These are phyloP conservation scores for Vitis hybrid DNA, from an alignment of 177 flowering plant genomes.

Conservation along the genomic window DNA sequence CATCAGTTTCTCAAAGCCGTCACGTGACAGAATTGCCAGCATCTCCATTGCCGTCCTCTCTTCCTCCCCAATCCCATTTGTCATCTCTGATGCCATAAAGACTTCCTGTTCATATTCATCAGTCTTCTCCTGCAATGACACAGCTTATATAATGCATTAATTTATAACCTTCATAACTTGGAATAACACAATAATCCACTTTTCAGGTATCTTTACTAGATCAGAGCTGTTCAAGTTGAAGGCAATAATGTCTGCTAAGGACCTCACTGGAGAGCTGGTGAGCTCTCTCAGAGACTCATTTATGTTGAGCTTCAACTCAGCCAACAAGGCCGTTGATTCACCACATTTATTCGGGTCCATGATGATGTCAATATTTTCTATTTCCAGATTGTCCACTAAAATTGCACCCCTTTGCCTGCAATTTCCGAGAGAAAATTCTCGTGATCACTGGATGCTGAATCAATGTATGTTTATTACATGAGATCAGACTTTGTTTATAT, in stretches of 20 bases:
- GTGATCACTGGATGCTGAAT: no score
- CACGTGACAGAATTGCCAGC: slow-evolving; percentile 30
- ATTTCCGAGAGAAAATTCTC: no score
- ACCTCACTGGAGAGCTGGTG: slow-evolving; percentile 48
- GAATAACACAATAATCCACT: not conserved
- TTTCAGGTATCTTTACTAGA: not conserved
- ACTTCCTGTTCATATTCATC: slow-evolving; percentile 28
- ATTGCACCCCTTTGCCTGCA: slow-evolving; percentile 42
- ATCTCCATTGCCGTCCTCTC: slow-evolving; percentile 25
- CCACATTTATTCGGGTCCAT: slow-evolving; percentile 26
- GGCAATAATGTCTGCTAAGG: slow-evolving; percentile 54
- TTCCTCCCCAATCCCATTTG: slow-evolving; percentile 29
- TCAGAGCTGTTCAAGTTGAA: slow-evolving; percentile 37
- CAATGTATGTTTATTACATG: no score
- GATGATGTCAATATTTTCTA: slow-evolving; percentile 25
- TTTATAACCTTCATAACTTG: no score
- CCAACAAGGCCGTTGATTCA: slow-evolving; percentile 24
- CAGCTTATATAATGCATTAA: no score
- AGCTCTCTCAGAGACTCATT: slow-evolving; percentile 45
- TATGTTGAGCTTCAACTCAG: slow-evolving; percentile 48
- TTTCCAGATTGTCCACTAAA: slow-evolving; percentile 45
- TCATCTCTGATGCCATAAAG: slow-evolving; percentile 34
- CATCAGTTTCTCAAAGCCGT: slow-evolving; percentile 66
- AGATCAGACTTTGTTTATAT: no score
- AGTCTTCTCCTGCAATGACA: not conserved